Conservation (phyloP, 2,329 filamentous ascomycete genomes). For the Diaporthe longicolla region DNA sequence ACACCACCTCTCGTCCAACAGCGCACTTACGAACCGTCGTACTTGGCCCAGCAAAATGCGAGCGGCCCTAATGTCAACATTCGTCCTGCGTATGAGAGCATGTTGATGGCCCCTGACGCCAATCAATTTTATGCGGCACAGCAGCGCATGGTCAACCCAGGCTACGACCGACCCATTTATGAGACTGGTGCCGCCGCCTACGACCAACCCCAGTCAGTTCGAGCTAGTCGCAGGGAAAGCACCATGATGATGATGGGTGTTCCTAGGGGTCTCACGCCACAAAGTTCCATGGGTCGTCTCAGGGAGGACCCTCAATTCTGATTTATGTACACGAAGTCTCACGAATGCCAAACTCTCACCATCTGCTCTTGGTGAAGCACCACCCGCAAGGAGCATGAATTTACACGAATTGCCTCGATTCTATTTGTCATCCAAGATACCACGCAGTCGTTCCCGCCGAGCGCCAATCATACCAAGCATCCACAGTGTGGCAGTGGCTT, state of each 20-base stretch:
- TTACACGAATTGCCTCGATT: conserved; percentile 7
- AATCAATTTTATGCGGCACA: conserved; percentile 48
- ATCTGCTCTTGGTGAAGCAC: conserved; percentile 15
- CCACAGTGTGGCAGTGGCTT: background rate
- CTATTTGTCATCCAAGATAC: conserved; percentile 33
- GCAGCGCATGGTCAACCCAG: conserved; percentile 48
- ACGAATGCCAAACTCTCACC: conserved; percentile 19
- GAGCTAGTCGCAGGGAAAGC: conserved; percentile 70
- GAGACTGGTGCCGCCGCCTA: conserved; percentile 49
- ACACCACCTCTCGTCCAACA: conserved; percentile 60
- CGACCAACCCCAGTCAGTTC: conserved; percentile 55
- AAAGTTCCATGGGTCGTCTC: conserved; percentile 67
- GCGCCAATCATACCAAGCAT: conserved; percentile 18
- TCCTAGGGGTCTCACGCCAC: conserved; percentile 62
- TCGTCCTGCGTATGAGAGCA: conserved; percentile 63
- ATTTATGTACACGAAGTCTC: conserved; percentile 36
- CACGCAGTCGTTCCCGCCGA: conserved; percentile 23
- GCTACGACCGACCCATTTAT: conserved; percentile 56
- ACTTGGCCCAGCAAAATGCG: conserved; percentile 54
- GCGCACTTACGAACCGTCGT: conserved; percentile 61
- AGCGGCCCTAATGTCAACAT: conserved; percentile 49
- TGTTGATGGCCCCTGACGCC: conserved; percentile 55
- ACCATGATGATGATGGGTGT: conserved; percentile 69
- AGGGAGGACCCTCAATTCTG: conserved; percentile 68
- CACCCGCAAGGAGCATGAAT: conserved; percentile 23